Conservation (phyloP, 2,329 filamentous ascomycete species). For the Aspergillus fijiensis region DNA sequence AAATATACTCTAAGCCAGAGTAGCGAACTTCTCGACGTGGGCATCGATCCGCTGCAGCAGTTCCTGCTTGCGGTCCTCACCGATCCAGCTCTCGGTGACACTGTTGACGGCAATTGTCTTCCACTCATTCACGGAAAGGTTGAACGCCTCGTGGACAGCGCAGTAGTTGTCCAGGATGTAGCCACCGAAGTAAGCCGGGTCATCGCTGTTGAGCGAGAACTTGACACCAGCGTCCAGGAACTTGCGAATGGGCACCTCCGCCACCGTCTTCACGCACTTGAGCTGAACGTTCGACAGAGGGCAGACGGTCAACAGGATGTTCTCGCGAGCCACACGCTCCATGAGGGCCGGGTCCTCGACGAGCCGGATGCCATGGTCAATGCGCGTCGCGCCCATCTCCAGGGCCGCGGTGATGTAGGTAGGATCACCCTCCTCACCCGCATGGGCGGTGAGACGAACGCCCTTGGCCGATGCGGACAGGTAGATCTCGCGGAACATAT, state of each 20-base stretch:
- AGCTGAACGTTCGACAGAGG: slow-evolving; percentile 71
- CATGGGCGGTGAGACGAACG: slow-evolving; percentile 68
- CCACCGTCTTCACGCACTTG: slow-evolving; percentile 54
- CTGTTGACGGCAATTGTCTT: slow-evolving; percentile 59
- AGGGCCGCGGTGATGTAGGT: slow-evolving; percentile 65
- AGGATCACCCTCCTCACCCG: slow-evolving; percentile 71
- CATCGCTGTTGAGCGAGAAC: slow-evolving; percentile 73
- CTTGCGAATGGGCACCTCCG: slow-evolving; percentile 59
- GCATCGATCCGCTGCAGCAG: slow-evolving; percentile 46
- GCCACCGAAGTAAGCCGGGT: slow-evolving; percentile 73
- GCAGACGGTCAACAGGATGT: slow-evolving; percentile 67
- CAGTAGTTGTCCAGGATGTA: slow-evolving; percentile 75
- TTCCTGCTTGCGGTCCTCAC: slow-evolving; percentile 59
- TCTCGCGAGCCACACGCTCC: slow-evolving; percentile 55
- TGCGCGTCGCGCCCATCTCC: slow-evolving; percentile 63
- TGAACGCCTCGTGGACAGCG: slow-evolving; percentile 71
- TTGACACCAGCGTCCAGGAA: slow-evolving; percentile 64
- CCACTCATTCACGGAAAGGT: slow-evolving; percentile 66
- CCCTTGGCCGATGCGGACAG: slow-evolving; percentile 52
- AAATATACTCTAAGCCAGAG: not conserved
- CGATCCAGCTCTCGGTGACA: slow-evolving; percentile 70
- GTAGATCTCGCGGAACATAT: slow-evolving; percentile 64
- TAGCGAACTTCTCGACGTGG: slow-evolving; percentile 29
- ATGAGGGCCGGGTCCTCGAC: slow-evolving; percentile 61
- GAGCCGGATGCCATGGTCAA: slow-evolving; percentile 72